phyloP scores from a whole-genome alignment of 1,284 basidiomycete species.

The Marasmius oreades region DNA sequence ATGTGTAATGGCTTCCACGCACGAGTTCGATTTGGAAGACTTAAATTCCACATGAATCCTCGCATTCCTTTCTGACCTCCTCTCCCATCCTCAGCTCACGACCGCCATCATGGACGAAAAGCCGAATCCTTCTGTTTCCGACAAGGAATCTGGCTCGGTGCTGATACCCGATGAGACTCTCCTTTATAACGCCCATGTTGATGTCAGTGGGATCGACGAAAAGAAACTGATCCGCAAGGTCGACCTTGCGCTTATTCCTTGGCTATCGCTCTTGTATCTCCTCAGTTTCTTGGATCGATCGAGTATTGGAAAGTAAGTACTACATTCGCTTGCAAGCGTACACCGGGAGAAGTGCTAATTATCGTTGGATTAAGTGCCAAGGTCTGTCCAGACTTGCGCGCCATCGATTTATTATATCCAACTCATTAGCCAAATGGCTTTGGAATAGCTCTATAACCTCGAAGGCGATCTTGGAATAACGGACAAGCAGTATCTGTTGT shows the following conservation, averaged over 20 bases:
- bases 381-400: slow-evolving; percentile 32
- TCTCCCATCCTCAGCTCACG: not conserved
- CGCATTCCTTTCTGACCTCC: not conserved
- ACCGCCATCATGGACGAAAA: not conserved
- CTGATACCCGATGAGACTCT: slow-evolving; percentile 11
- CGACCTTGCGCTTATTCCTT: slow-evolving; percentile 61
- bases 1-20: too few relatives aligned
- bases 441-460: slow-evolving; percentile 49
- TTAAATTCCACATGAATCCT: too few relatives aligned
- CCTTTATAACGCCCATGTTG: slow-evolving; percentile 49
- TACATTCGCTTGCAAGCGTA: too few relatives aligned
- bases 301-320: slow-evolving; percentile 71
- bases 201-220: slow-evolving; percentile 57
- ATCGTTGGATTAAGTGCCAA: slow-evolving; percentile 46
- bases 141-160: slow-evolving; percentile 5
- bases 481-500: slow-evolving; percentile 62
- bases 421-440: not conserved
- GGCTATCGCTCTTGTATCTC: slow-evolving; percentile 71
- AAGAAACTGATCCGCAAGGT: slow-evolving; percentile 62
- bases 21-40: too few relatives aligned
- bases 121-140: not conserved
- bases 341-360: too few relatives aligned
- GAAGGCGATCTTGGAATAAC: slow-evolving; percentile 51
- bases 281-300: slow-evolving; percentile 76
- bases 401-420: not conserved